These are phyloP conservation scores for Dendrostoma leiphaemia DNA, from an alignment of 2,329 filamentous ascomycete species.

Conservation along the genomic window DNA sequence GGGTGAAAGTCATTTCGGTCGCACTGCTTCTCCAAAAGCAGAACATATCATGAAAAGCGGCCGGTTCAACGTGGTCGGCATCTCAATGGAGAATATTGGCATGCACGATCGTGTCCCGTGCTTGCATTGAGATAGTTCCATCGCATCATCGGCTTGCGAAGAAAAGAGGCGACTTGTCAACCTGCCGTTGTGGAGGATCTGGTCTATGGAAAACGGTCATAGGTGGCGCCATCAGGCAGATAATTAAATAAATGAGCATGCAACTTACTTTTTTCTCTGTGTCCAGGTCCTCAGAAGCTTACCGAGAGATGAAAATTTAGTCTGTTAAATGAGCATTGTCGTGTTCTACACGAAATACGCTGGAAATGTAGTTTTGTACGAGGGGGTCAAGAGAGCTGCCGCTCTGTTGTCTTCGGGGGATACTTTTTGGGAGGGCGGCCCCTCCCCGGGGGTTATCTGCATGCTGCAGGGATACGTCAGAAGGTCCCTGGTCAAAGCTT, in stretches of 20 bases:
- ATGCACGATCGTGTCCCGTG: background rate
- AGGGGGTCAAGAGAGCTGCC: no score
- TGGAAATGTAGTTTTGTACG: no score
- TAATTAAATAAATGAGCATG: background rate
- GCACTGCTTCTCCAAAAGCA: no score
- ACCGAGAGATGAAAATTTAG: no score
- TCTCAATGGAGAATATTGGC: no score
- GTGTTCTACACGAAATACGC: no score
- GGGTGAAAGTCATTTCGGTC: no score
- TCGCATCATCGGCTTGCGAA: background rate
- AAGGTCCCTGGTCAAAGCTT: slow-evolving; percentile 9
- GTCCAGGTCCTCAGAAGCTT: no score
- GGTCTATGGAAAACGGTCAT: background rate
- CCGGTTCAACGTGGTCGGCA: no score
- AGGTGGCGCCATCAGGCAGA: background rate
- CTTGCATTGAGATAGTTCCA: background rate
- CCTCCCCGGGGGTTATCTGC: background rate
- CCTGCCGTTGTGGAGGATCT: background rate
- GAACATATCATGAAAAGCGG: no score
- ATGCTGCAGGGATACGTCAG: slow-evolving; percentile 1
- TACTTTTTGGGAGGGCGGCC: no score
- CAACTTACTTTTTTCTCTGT: background rate
- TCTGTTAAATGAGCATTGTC: background rate
- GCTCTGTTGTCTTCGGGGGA: no score
- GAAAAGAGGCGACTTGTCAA: background rate